Base-by-base conservation (phyloP, 2,329 filamentous ascomycete genomes). In the Colletotrichum sp. region DNA sequence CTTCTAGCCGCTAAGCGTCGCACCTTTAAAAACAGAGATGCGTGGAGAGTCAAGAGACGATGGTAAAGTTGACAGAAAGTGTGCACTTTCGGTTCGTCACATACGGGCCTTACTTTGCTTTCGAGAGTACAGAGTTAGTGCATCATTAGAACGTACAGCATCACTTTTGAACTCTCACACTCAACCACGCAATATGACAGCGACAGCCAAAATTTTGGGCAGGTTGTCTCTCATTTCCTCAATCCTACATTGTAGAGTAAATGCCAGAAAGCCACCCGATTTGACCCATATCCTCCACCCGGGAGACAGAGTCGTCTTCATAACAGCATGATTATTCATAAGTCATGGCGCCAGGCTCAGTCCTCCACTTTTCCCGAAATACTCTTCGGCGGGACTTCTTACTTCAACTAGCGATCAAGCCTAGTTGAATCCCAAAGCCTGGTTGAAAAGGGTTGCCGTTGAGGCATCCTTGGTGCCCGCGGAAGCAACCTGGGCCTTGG, bases 371-470 rank as follows among this genome's bases (percentile, higher is more conserved):
- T 52, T 8, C 26, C 24, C 57, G 12, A 60, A 60, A 32, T 13
- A 12, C 24, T 32, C 5, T 13, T 60, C 30, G 13, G 16, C 26
- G 16, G 13, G 12, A 8, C 21, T 60, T 30, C 26, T 60, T 13
- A 18, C 15, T 18, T 34, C 15, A 13, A 34, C 10, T 18, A 5
- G 15, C 21, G 21, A 44, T 8, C 10, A 36, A 24, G 32, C 57
- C 84, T 81, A 86, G 78, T 85, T 87, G 69, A 87, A 84, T 1
- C 85, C 85, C 36, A 87, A 76, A 10, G 83, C 84, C 26, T 79
- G 39, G 79, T 89, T 89, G 81, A 87, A 91, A 0, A 86, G 85
- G 76, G 88, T 84, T 2, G 89, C 89, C 3, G 88, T 89, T 16
- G 83, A 84, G n/a, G 83, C 85, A 79, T 90, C 87, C 78, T 84